These are phyloP conservation scores for Lagenidium sp. DNA, from an alignment of 352 stramenopile species.

Conservation along the genomic window DNA sequence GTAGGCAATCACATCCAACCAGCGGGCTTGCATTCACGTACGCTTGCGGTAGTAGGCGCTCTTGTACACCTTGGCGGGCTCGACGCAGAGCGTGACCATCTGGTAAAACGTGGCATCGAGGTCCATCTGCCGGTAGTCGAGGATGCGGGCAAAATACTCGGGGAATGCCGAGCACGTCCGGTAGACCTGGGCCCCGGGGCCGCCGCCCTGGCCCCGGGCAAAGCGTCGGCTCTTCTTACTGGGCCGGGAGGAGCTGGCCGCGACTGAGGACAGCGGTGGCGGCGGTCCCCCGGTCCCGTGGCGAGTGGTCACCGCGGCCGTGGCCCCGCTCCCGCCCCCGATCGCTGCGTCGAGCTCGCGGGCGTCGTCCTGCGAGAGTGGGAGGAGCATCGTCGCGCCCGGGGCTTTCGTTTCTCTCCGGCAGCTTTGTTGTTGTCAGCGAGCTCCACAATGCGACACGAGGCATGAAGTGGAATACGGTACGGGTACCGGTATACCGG, in stretches of 20 bases:
- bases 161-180: conserved; percentile 63
- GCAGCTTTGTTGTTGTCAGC: background rate
- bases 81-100: conserved; percentile 82
- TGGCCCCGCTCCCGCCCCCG: background rate
- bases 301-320: background rate
- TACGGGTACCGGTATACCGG: background rate
- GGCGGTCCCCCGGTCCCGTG: conserved; percentile 3
- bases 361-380: conserved; percentile 13
- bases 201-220: conserved; percentile 4
- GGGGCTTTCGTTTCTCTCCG: background rate
- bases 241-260: conserved; percentile 1
- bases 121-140: conserved; percentile 86
- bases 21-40: too few relatives aligned
- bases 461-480: background rate
- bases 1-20: too few relatives aligned
- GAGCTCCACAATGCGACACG: background rate
- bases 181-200: conserved; percentile 36
- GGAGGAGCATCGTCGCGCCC: conserved; percentile 6
- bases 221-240: conserved; percentile 10
- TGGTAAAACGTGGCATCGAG: conserved; percentile 85
- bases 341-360: conserved; percentile 1
- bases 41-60: conserved; percentile 80
- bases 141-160: conserved; percentile 74
- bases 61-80: conserved; percentile 83
- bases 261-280: conserved; percentile 2